These are phyloP conservation scores for Phlegmacium glaucopus DNA, from an alignment of 768 basidiomycete genomes.

Conservation along the genomic window DNA sequence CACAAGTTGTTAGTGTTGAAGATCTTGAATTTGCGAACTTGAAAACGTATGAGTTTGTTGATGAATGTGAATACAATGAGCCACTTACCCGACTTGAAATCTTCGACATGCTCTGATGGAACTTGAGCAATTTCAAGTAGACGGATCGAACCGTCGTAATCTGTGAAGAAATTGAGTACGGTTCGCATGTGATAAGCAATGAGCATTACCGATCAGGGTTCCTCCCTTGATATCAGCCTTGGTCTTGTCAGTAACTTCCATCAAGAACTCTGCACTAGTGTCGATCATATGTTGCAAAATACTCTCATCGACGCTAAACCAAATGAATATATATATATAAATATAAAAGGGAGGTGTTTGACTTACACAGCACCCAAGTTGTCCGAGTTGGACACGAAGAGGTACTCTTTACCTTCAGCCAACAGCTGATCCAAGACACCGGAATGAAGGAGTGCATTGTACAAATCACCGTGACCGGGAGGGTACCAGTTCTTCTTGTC, in stretches of 20 bases:
- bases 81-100: constrained; percentile 76
- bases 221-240: constrained; percentile 82
- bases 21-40: constrained; percentile 89
- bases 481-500: constrained; percentile 97
- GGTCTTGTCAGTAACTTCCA: constrained; percentile 97
- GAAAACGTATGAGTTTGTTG: constrained; percentile 6
- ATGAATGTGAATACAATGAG: neutral
- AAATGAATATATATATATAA: constrained; percentile 3
- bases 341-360: neutral
- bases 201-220: constrained; percentile 63
- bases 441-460: constrained; percentile 87
- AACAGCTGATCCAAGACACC: constrained; percentile 89
- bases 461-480: constrained; percentile 95
- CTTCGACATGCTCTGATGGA: constrained; percentile 88
- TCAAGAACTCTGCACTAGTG: constrained; percentile 79
- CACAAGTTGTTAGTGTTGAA: constrained; percentile 87
- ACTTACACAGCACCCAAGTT: constrained; percentile 88
- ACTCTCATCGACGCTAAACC: constrained; percentile 66
- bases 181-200: neutral
- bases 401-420: constrained; percentile 91
- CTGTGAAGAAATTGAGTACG: constrained; percentile 17
- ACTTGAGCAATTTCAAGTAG: constrained; percentile 95
- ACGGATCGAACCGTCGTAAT: constrained; percentile 86
- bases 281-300: constrained; percentile 88
- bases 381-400: constrained; percentile 97